Base-by-base conservation (phyloP, 1,284 basidiomycete genomes). In the Hypsizygus ulmarius region DNA sequence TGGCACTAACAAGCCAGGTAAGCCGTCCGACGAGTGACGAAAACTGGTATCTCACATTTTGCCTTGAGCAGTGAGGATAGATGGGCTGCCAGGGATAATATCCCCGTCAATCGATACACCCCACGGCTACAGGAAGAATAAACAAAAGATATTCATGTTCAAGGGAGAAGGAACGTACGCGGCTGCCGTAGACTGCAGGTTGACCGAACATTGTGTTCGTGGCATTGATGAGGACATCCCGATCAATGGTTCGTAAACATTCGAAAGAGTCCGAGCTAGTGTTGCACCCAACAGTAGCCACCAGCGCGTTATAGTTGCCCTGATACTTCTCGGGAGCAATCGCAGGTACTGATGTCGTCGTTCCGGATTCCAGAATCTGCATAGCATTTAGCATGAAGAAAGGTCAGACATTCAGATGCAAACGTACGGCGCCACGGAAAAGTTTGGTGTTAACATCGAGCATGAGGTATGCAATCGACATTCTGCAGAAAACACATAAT, bases 31-130 rank as follows among this genome's bases (percentile, higher is more conserved):
- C 18, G 19, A n/a, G 1, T 6, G 39, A 10, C 34, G 18, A 19
- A 11, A 28, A 7, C 1, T 0, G 2, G 36, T 12, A 4, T 35
- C 54, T 45, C 45, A 60, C 59, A 60, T 48, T 45, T 54, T 52
- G 2, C 59, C 57, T 30, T 55, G 48, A 5, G 55, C 52, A 37
- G 56, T 59, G 16, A 59, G 54, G 29, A 55, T 37, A 10, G 52
- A 52, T 11, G 59, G 59, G 27, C 42, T 50, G 27, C 40, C 59
- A 27, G 59, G 59, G 5, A 60, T 59, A 18, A 60, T 47, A 7
- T 59, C 54, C 1, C 57, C 57, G 12, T 60, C 59, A 12, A 59
- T 52, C 11, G 56, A 40, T 2, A 55, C 47, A 25, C 55, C 59
- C 55, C 57, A 60, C 1, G 57, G 57, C 59, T 60, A 27, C 10